Conservation (phyloP, 805 yeast species). For the Candida andamanensis region DNA sequence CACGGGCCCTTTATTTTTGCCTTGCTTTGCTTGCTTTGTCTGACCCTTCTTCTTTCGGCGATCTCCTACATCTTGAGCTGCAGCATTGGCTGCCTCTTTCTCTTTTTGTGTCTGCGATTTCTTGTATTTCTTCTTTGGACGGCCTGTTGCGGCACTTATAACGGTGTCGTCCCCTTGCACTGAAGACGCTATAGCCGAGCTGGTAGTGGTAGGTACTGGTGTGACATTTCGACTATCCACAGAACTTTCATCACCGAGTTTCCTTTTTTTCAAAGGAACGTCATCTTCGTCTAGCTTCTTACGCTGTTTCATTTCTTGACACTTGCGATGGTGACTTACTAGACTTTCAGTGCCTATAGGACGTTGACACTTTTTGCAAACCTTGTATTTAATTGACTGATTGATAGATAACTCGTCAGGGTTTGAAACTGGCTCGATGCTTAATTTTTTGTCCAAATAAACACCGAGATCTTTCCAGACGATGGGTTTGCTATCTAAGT, state of each 20-base stretch:
- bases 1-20: conserved; percentile 72
- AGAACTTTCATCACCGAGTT: conserved; percentile 20
- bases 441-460: conserved; percentile 35
- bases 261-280: conserved; percentile 19
- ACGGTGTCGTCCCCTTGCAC: conserved; percentile 5
- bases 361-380: conserved; percentile 35
- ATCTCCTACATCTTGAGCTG: conserved; percentile 18
- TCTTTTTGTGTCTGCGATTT: conserved; percentile 41
- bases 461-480: conserved; percentile 44
- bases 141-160: conserved; percentile 13
- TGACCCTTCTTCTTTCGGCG: conserved; percentile 26
- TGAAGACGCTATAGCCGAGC: conserved; percentile 23
- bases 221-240: conserved; percentile 23
- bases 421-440: conserved; percentile 21
- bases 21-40: conserved; percentile 30
- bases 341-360: conserved; percentile 37
- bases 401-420: conserved; percentile 23
- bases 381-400: conserved; percentile 30
- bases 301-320: conserved; percentile 34
- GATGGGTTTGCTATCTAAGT: conserved; percentile 16
- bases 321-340: conserved; percentile 27
- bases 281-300: conserved; percentile 10
- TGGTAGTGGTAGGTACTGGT: no score
- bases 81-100: conserved; percentile 43
- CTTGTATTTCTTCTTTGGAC: conserved; percentile 41